Evolutionary conservation across 345 rosid species (phyloP), one percentile per base, ranked within the genome.

Genomic region (Sapria himalayana): DNA sequence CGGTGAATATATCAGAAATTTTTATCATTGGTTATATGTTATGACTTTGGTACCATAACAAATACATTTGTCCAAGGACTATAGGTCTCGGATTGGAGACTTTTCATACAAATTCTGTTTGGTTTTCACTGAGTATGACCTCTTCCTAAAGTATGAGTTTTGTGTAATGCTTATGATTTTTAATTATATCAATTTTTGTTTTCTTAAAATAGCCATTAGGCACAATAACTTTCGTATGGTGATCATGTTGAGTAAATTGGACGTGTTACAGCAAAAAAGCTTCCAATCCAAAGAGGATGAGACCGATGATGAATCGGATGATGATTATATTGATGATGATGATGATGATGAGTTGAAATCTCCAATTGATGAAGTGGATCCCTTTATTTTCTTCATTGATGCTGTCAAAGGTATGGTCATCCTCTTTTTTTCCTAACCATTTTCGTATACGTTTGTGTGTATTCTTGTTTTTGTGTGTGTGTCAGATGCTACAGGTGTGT

Each of bases 361-460:
- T 6, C 99, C 99, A 37, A 80, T 91, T 14, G 96, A 84, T 56
- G 94, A 91, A 51, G 82, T 91, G 52, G 99, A 91, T 55, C 96
- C 99, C 33, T 91, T 91, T 56, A 61, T 91, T 43, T 69, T 71
- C 70, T 91, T 91, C 50, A 85, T 75, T 22, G 99, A 91, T 45
- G 69, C 91, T 21, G 51, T 91, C 23, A 85, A 74, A 70, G 96
- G 99, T 84, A 51, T 36, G 43, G 9, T 7, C 1, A 37, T 36
- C 19, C 31, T 20, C 13, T 23, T 1, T 39, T 19, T 14, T 21
- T 38, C 42, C 10, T 22, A 19, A 11, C 36, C 35, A 31, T 18
- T 27, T 36, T 39, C n/a, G 22, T 15, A 5, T 9, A 27, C 20
- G 25, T 37, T 15, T 25, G 12, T 40, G 12, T 15, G 19, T 0